phyloP scores from a whole-genome alignment of 805 yeast species.

The Myxozyma monticola region DNA sequence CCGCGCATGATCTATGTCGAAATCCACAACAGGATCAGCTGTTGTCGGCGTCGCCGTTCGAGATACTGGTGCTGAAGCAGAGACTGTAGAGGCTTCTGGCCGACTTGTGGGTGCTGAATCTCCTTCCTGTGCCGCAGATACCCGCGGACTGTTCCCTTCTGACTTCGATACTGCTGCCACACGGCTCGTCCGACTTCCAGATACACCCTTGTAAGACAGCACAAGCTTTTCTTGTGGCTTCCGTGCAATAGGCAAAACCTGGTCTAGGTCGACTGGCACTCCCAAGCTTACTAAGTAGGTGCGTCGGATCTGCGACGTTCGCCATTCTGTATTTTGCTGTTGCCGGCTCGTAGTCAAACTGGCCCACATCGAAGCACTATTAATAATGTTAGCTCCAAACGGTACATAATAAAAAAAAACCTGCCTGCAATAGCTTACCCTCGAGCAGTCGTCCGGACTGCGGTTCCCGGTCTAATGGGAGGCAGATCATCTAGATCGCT shows the following conservation, averaged over 20 bases:
- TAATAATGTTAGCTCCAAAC: not conserved
- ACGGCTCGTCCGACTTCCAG: conserved; percentile 1
- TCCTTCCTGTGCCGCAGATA: not conserved
- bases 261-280: conserved; percentile 71
- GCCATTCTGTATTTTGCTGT: conserved; percentile 68
- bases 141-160: not conserved
- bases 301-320: conserved; percentile 61
- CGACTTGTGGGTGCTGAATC: not conserved
- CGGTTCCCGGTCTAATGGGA: conserved; percentile 6
- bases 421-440: conserved; percentile 7
- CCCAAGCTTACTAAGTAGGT: conserved; percentile 65
- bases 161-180: not conserved
- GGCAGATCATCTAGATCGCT: conserved; percentile 8
- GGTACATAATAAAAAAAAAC: not conserved
- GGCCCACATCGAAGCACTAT: conserved; percentile 40
- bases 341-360: conserved; percentile 50
- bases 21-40: conserved; percentile 10
- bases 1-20: conserved; percentile 30
- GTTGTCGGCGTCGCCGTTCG: conserved; percentile 9
- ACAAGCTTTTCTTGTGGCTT: conserved; percentile 8
- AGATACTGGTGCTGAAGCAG: conserved; percentile 12
- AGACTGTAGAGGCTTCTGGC: not conserved
- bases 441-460: conserved; percentile 3
- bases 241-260: conserved; percentile 34
- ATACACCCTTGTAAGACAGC: conserved; percentile 1